Evolutionary conservation across 345 rosid species (phyloP).

Genomic region (Moringa oleifera): DNA sequence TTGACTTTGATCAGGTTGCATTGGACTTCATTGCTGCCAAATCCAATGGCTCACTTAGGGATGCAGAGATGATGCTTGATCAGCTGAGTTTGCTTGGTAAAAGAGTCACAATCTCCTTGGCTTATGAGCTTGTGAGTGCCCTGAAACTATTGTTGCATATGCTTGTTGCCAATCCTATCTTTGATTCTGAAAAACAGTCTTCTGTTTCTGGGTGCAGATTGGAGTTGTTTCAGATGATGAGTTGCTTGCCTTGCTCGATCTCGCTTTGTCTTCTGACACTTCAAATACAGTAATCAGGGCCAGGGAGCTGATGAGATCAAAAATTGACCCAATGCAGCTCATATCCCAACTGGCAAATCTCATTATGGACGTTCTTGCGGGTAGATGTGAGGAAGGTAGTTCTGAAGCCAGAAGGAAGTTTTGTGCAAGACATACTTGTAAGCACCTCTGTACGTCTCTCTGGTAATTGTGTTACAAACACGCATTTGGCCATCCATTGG

Average conservation of each 20-base stretch:
- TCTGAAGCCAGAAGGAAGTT: constrained; percentile 59
- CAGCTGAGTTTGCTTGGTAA: constrained; percentile 89
- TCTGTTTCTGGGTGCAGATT: constrained; percentile 41
- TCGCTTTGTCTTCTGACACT: constrained; percentile 88
- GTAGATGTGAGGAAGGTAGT: constrained; percentile 50
- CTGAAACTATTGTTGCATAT: constrained; percentile 2
- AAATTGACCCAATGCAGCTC: constrained; percentile 93
- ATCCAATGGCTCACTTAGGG: constrained; percentile 89
- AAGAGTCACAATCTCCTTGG: constrained; percentile 68
- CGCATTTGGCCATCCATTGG: not conserved
- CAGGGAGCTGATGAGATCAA: constrained; percentile 88
- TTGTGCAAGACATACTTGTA: constrained; percentile 55
- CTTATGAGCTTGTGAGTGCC: constrained; percentile 79
- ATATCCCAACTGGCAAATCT: constrained; percentile 89
- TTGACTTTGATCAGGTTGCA: constrained; percentile 69
- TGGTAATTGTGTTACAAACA: not conserved
- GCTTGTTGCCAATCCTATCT: constrained; percentile 3
- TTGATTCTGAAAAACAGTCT: constrained; percentile 2
- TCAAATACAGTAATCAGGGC: constrained; percentile 90
- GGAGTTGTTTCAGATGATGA: constrained; percentile 96
- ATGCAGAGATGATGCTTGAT: constrained; percentile 94
- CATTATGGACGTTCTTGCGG: constrained; percentile 85
- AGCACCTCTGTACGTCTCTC: constrained; percentile 15
- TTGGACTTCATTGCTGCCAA: constrained; percentile 86
- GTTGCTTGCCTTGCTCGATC: constrained; percentile 81